Conservation (phyloP, 441 rosid genomes). For the Populus hybrid region DNA sequence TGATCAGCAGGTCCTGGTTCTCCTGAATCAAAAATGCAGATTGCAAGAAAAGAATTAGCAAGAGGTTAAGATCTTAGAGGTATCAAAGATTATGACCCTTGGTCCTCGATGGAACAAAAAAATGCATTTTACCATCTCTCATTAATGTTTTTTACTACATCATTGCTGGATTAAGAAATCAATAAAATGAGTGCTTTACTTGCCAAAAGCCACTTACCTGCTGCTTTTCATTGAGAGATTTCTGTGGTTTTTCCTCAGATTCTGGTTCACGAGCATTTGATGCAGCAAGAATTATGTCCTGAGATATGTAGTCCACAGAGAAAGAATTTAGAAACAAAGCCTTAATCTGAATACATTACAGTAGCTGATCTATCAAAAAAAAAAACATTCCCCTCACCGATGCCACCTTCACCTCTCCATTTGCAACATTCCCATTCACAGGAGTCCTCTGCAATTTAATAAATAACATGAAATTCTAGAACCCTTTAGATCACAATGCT, state of each 20-base stretch:
- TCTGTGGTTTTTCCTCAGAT: conserved; percentile 98
- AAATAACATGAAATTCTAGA: conserved; percentile 23
- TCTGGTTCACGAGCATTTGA: conserved; percentile 70
- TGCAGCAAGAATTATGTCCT: conserved; percentile 59
- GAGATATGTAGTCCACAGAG: conserved; percentile 22
- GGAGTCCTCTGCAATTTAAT: conserved; percentile 71
- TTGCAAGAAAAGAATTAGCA: conserved; percentile 13
- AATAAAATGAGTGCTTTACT: not conserved
- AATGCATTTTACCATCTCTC: not conserved
- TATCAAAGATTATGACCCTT: not conserved
- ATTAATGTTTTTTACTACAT: not conserved
- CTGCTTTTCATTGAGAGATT: conserved; percentile 94
- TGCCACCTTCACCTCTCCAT: conserved; percentile 73
- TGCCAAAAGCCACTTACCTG: conserved; percentile 50
- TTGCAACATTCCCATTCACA: conserved; percentile 66
- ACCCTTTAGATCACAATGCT: conserved; percentile 10
- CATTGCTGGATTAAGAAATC: not conserved
- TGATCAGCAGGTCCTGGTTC: conserved; percentile 92
- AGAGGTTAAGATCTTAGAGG: conserved; percentile 11
- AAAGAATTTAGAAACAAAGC: conserved; percentile 18
- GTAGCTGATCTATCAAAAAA: conserved; percentile 2
- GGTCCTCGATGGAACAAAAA: not conserved
- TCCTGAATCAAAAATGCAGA: conserved; percentile 55
- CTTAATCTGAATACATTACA: not conserved
- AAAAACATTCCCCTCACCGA: conserved; percentile 42